Conservation (phyloP, 495 filamentous ascomycete species). For the Penicillium arizonense region DNA sequence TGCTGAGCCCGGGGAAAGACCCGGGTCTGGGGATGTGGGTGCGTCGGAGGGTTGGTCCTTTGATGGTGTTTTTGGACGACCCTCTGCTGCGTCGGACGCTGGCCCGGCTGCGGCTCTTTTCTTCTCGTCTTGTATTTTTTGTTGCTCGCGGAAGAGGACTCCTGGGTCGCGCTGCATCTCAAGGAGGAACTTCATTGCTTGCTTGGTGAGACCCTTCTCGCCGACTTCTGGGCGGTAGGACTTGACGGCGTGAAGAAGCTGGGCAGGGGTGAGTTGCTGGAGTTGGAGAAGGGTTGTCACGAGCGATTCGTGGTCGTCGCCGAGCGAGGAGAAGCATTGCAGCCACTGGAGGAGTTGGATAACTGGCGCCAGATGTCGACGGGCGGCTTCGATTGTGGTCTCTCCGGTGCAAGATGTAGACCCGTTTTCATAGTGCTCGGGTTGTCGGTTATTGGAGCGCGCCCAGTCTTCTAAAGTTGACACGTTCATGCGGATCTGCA, state of each 20-base stretch:
- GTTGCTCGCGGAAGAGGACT: conserved; percentile 35
- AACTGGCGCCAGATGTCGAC: conserved; percentile 81
- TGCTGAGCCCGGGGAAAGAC: conserved; percentile 26
- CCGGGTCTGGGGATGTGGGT: conserved; percentile 21
- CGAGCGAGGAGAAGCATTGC: conserved; percentile 93
- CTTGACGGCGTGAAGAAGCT: conserved; percentile 89
- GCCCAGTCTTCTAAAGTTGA: conserved; percentile 97
- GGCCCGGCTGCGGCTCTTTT: conserved; percentile 21
- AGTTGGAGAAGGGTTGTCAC: conserved; percentile 88
- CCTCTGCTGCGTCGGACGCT: conserved; percentile 19
- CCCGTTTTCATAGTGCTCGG: conserved; percentile 93
- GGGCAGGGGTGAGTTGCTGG: conserved; percentile 76
- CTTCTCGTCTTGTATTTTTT: conserved; percentile 33
- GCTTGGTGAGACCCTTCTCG: conserved; percentile 85
- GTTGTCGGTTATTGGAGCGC: conserved; percentile 84
- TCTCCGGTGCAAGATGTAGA: conserved; percentile 86
- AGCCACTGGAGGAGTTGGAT: conserved; percentile 97
- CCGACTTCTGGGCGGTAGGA: conserved; percentile 94
- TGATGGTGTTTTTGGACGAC: conserved; percentile 43
- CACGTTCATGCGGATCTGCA: conserved; percentile 99
- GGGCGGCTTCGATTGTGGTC: conserved; percentile 75
- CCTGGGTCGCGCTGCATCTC: conserved; percentile 70
- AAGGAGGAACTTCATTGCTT: conserved; percentile 80
- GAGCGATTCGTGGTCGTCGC: conserved; percentile 86
- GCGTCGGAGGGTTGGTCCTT: conserved; percentile 38